These are phyloP conservation scores for Chlorella sorokiniana DNA, from an alignment of 139 green algal species.

Conservation along the genomic window DNA sequence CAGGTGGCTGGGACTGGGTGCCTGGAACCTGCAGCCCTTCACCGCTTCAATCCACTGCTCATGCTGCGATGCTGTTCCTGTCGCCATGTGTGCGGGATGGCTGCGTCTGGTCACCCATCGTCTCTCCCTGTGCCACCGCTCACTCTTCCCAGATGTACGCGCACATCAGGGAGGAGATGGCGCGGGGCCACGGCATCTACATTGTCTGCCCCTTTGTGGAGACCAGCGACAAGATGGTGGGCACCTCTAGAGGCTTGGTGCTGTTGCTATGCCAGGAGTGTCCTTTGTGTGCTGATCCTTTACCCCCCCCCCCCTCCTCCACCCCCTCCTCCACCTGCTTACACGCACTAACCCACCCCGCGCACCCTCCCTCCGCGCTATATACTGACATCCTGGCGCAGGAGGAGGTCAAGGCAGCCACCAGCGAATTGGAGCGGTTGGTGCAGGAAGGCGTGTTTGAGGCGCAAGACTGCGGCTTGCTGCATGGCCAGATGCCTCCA, in stretches of 20 bases:
- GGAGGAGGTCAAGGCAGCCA: conserved; percentile 47
- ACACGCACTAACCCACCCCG: neutral
- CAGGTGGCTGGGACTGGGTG: conserved; percentile 34
- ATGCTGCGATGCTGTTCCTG: neutral
- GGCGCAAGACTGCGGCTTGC: conserved; percentile 59
- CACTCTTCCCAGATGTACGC: conserved; percentile 42
- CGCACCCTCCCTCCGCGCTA: neutral
- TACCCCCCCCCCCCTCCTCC: too few relatives aligned
- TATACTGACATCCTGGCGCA: too few relatives aligned
- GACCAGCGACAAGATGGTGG: conserved; percentile 38
- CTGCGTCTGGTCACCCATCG: too few relatives aligned
- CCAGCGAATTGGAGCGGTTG: conserved; percentile 42
- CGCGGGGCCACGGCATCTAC: conserved; percentile 48
- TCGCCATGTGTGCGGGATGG: too few relatives aligned
- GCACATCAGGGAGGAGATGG: conserved; percentile 64
- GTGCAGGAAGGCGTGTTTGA: conserved; percentile 50
- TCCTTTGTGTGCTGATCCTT: too few relatives aligned
- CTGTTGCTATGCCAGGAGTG: too few relatives aligned
- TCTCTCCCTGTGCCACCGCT: neutral
- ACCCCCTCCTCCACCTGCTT: too few relatives aligned
- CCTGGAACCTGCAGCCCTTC: too few relatives aligned
- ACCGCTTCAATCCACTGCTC: neutral
- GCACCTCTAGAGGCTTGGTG: neutral
- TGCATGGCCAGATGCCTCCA: conserved; percentile 71
- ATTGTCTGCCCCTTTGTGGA: conserved; percentile 70